Base-by-base conservation (phyloP, 192 early-diverging fungal species). In the Cetraspora pellucida region DNA sequence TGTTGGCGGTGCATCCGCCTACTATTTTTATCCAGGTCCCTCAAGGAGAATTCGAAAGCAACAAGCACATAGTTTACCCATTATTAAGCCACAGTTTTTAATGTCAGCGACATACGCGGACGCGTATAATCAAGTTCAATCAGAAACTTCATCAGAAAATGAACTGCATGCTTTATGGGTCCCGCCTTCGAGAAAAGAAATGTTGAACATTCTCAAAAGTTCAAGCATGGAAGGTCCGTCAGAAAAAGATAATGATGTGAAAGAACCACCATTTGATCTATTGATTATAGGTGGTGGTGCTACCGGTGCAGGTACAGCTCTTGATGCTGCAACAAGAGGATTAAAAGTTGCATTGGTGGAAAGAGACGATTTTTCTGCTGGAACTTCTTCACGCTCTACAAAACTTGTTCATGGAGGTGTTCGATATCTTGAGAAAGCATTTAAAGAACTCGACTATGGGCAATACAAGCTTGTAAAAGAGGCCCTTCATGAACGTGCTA, bases 321-420 rank as follows among this genome's bases (percentile, higher is more conserved):
- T 98, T 30, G 97, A 98, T 82, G 97, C 96, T 21, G 94, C 92
- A 0, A 97, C 97, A 8, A 87, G 97, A 25, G 97, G 97, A 49
- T 83, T 98, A 43, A 92, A 89, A 25, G 95, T 97, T 44, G 97
- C 97, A 5, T 85, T 98, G 79, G 96, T 98, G 9, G 97, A 98
- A 83, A 85, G 95, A 59, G 95, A 98, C 79, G 97, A 98, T 82
- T 98, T 96, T 89, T 87, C 95, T 13, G 87, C 92, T 19, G 97
- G 97, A 28, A 97, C 97, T 4, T 93, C 91, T 47, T 96, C 95
- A 1, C 83, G 94, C 60, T 95, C 93, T 27, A 98, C 97, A 19
- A 98, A 98, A 81, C 88, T 98, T 21, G 94, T 98, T 28, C 97
- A 98, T 78, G 97, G 97, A 73, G 97, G 97, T 68, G 97, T 98